These are phyloP conservation scores for Coniosporium tulheliwenetii DNA, from an alignment of 2,329 filamentous ascomycete genomes.

Conservation along the genomic window DNA sequence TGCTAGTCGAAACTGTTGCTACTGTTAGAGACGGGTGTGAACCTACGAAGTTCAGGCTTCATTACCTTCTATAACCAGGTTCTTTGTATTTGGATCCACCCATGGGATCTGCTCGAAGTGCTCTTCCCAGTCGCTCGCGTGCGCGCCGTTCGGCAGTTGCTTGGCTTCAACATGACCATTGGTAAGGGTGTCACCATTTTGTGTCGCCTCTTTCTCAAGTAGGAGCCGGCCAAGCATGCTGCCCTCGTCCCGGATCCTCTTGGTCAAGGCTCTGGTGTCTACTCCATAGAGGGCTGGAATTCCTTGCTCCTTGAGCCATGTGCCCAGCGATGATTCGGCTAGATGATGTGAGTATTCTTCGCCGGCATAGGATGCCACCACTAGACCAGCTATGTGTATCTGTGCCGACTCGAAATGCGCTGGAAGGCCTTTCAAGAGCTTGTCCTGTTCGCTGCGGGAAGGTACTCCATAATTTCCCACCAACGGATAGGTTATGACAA, in stretches of 20 bases:
- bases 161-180: slow-evolving; percentile 12
- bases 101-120: slow-evolving; percentile 73
- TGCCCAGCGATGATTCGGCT: slow-evolving; percentile 74
- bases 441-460: slow-evolving; percentile 68
- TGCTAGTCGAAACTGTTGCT: slow-evolving; percentile 67
- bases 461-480: slow-evolving; percentile 97
- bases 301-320: slow-evolving; percentile 92
- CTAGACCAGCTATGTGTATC: slow-evolving; percentile 86
- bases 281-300: slow-evolving; percentile 90
- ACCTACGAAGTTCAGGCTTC: slow-evolving; percentile 2
- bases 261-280: slow-evolving; percentile 85
- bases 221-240: slow-evolving; percentile 92
- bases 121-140: slow-evolving; percentile 29
- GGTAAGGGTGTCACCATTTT: slow-evolving; percentile 21
- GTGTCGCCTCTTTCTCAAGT: slow-evolving; percentile 41
- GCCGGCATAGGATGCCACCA: slow-evolving; percentile 81
- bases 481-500: slow-evolving; percentile 90
- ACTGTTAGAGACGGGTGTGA: slow-evolving; percentile 5
- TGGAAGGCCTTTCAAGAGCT: slow-evolving; percentile 70
- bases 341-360: slow-evolving; percentile 94
- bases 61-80: slow-evolving; percentile 89
- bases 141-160: slow-evolving; percentile 6
- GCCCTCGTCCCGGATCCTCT: slow-evolving; percentile 83
- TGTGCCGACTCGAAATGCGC: slow-evolving; percentile 84
- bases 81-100: slow-evolving; percentile 83